Evolutionary conservation across 2,329 filamentous ascomycete genomes (phyloP).

Genomic region (Clarireedia paspali): DNA sequence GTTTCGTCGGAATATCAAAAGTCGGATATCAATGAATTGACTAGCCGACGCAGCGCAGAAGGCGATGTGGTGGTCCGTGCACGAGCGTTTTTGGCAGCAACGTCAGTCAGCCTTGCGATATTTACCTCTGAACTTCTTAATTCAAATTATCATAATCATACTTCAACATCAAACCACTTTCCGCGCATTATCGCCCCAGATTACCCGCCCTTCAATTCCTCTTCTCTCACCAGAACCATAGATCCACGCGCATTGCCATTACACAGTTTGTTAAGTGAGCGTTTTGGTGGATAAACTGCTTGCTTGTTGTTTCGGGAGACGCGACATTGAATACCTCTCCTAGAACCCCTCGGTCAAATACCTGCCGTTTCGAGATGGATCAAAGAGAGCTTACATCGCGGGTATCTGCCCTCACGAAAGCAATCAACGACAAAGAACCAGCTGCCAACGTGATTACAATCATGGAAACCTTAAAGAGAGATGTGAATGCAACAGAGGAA

Average conservation of each 20-base stretch:
- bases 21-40: no score
- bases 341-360: not conserved
- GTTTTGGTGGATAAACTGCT: not conserved
- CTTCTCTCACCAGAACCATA: not conserved
- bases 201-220: not conserved
- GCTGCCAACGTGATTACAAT: conserved; percentile 63
- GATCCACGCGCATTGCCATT: not conserved
- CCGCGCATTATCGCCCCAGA: not conserved
- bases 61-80: not conserved
- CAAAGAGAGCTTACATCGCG: conserved; percentile 25
- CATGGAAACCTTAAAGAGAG: conserved; percentile 70
- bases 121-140: not conserved
- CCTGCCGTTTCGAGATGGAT: conserved; percentile 18
- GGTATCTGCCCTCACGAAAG: conserved; percentile 62
- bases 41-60: no score
- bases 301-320: no score
- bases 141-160: not conserved
- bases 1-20: no score
- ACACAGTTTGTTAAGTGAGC: not conserved
- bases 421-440: conserved; percentile 66
- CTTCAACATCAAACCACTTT: not conserved
- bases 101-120: not conserved
- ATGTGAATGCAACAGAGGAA: conserved; percentile 79
- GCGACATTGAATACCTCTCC: no score
- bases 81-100: not conserved